phyloP scores from a whole-genome alignment of 768 basidiomycete genomes.

The Naganishia vaughanmartiniae region DNA sequence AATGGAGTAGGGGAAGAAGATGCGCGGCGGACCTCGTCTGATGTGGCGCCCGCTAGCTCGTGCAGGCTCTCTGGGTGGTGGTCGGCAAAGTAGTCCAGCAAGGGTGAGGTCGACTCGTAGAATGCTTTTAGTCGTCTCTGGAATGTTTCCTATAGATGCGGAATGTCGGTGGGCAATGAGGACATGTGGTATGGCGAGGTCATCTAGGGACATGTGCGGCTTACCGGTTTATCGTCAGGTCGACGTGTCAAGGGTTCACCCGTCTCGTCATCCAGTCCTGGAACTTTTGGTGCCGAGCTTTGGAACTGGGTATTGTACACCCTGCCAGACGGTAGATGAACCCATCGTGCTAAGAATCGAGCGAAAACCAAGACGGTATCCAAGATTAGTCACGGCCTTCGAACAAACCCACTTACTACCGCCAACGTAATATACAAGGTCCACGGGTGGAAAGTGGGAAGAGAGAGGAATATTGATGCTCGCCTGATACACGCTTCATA shows the following conservation, averaged over 20 bases:
- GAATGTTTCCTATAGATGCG: constrained; percentile 46
- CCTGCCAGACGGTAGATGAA: constrained; percentile 51
- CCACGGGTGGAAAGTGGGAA: background rate
- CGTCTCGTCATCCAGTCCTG: constrained; percentile 51
- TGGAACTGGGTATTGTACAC: constrained; percentile 51
- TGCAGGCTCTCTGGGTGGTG: constrained; percentile 46
- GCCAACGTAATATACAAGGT: background rate
- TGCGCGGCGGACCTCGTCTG: constrained; percentile 52
- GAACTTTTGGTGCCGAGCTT: constrained; percentile 45
- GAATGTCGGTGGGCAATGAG: background rate
- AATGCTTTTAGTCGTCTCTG: constrained; percentile 50
- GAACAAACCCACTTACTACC: background rate
- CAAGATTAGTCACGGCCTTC: background rate
- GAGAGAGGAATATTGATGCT: constrained; percentile 23
- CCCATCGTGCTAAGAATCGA: constrained; percentile 47
- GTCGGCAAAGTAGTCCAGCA: constrained; percentile 50
- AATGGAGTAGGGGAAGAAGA: constrained; percentile 26
- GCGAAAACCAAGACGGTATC: background rate
- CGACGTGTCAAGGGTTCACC: constrained; percentile 50
- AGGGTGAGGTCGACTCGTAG: constrained; percentile 51
- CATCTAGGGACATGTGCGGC: background rate
- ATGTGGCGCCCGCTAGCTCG: constrained; percentile 49
- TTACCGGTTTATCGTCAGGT: constrained; percentile 52
- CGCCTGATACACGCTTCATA: constrained; percentile 51
- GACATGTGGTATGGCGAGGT: background rate